phyloP scores from a whole-genome alignment of 129 eudicot genomes.

The Artemisia annua region DNA sequence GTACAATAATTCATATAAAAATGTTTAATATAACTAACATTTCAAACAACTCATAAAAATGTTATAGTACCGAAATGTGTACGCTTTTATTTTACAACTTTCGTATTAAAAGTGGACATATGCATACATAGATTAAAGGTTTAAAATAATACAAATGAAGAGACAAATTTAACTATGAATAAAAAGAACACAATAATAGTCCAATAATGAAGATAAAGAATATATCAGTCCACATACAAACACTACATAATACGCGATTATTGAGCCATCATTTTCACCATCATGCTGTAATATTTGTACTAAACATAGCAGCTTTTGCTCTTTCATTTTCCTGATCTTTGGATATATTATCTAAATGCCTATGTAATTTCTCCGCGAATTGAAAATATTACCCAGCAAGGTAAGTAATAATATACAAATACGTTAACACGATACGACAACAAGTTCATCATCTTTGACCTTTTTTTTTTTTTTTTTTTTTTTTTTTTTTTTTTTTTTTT shows the following conservation, averaged over 20 bases:
- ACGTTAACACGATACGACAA: not conserved
- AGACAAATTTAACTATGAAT: not conserved
- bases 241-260: conserved; percentile 27
- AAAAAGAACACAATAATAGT: conserved; percentile 25
- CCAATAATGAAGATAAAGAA: conserved; percentile 10
- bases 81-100: no score
- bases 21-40: no score
- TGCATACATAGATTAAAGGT: not conserved
- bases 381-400: not conserved
- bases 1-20: no score
- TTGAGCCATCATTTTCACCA: conserved; percentile 34
- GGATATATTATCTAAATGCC: not conserved
- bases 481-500: no score
- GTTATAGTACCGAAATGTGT: no score
- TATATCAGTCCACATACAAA: conserved; percentile 10
- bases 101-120: not conserved
- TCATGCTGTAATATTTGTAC: conserved; percentile 14
- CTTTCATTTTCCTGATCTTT: conserved; percentile 13
- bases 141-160: not conserved
- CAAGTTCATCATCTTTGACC: not conserved
- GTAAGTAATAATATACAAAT: not conserved
- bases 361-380: no score
- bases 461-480: no score
- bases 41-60: no score
- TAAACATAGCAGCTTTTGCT: conserved; percentile 21